Evolutionary conservation across 768 basidiomycete species (phyloP).

Genomic region (Kwoniella newhampshirensis): DNA sequence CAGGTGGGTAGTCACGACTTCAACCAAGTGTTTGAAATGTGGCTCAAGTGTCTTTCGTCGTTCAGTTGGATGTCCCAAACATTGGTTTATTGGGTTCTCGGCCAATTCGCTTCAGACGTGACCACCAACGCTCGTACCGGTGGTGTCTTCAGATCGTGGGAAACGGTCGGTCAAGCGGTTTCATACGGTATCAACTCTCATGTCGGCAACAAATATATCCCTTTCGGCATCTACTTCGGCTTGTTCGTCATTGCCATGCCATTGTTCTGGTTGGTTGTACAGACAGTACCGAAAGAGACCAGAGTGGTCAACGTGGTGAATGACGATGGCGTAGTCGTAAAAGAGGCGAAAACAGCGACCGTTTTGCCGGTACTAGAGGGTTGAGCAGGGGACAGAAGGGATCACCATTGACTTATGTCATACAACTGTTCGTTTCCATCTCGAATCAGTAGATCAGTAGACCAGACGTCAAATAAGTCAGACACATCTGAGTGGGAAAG

Average conservation of each 20-base stretch:
- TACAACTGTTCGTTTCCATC: no score
- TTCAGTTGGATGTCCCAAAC: constrained; percentile 20
- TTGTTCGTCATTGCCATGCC: constrained; percentile 2
- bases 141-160: constrained; percentile 38
- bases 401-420: no score
- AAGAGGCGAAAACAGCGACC: neutral
- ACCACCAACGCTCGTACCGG: constrained; percentile 31
- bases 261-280: constrained; percentile 7
- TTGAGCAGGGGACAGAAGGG: no score
- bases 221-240: constrained; percentile 4
- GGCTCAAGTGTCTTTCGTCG: neutral
- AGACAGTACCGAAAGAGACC: neutral
- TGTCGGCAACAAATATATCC: constrained; percentile 11
- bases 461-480: no score
- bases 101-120: constrained; percentile 33
- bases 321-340: constrained; percentile 2
- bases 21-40: neutral
- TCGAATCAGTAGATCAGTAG: no score
- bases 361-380: no score
- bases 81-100: constrained; percentile 43
- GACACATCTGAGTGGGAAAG: no score
- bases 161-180: constrained; percentile 40
- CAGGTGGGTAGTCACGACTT: neutral
- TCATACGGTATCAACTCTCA: constrained; percentile 33
- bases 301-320: neutral